phyloP scores from a whole-genome alignment of 805 yeast species.

The Pichia manshurica region DNA sequence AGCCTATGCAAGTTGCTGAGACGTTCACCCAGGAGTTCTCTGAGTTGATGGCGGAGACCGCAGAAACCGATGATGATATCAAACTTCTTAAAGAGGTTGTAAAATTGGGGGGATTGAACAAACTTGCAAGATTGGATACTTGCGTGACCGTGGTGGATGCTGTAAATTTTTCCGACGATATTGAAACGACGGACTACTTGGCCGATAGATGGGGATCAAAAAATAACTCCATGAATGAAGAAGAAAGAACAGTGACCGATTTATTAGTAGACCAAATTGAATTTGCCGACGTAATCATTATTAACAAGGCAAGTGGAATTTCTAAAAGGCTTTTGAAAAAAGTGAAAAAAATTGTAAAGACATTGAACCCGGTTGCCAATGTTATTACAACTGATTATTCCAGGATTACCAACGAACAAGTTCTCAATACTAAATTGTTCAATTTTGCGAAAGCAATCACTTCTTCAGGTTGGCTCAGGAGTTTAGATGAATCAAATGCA shows the following conservation, averaged over 20 bases:
- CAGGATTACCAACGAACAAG: constrained; percentile 32
- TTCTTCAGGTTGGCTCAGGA: constrained; percentile 42
- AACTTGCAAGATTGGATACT: constrained; percentile 37
- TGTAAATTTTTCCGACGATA: constrained; percentile 35
- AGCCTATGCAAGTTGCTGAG: constrained; percentile 48
- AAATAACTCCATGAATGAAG: constrained; percentile 35
- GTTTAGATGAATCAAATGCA: constrained; percentile 35
- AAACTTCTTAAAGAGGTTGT: constrained; percentile 25
- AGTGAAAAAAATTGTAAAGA: constrained; percentile 30
- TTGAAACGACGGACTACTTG: constrained; percentile 39
- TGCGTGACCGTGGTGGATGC: constrained; percentile 44
- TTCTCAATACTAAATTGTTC: constrained; percentile 34
- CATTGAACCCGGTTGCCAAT: constrained; percentile 40
- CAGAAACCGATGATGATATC: constrained; percentile 10
- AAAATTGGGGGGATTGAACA: constrained; percentile 36
- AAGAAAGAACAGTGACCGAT: constrained; percentile 41
- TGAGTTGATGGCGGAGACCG: constrained; percentile 25
- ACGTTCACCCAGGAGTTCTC: constrained; percentile 41
- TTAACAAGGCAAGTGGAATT: constrained; percentile 34
- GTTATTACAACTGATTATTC: constrained; percentile 33
- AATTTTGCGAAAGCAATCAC: constrained; percentile 38
- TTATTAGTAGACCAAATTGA: constrained; percentile 43
- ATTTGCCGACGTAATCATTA: constrained; percentile 39
- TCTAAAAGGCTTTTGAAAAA: constrained; percentile 24
- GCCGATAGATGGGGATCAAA: constrained; percentile 33